Conservation (phyloP, 306 rosid genomes). For the Castanea crenata region DNA sequence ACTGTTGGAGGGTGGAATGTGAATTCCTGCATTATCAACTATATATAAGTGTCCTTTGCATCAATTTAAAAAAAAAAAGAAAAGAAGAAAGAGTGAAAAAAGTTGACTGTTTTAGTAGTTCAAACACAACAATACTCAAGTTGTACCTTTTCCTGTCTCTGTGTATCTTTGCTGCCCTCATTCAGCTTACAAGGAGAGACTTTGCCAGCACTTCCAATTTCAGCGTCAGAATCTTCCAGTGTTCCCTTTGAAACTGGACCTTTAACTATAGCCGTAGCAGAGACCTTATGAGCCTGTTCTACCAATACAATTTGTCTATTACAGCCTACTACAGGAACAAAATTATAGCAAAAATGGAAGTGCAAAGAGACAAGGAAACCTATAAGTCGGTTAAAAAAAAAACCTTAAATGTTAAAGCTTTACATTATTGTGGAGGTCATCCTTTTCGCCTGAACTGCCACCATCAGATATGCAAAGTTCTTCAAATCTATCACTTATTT, state of each 20-base stretch:
- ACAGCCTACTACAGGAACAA: background rate
- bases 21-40: slow-evolving; percentile 45
- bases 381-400: too few species aligned
- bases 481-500: slow-evolving; percentile 34
- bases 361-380: background rate
- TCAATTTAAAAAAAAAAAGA: slow-evolving; percentile 9
- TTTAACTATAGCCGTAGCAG: slow-evolving; percentile 25
- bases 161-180: slow-evolving; percentile 26
- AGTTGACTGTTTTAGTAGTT: slow-evolving; percentile 10
- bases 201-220: slow-evolving; percentile 21
- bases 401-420: slow-evolving; percentile 1
- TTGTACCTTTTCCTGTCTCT: slow-evolving; percentile 33
- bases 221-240: slow-evolving; percentile 31
- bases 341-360: background rate
- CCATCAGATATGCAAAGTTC: slow-evolving; percentile 15
- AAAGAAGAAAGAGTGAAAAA: background rate
- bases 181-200: slow-evolving; percentile 14
- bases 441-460: slow-evolving; percentile 26
- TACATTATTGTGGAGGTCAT: slow-evolving; percentile 33
- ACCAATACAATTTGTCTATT: slow-evolving; percentile 20
- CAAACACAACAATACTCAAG: slow-evolving; percentile 10
- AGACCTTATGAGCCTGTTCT: slow-evolving; percentile 45
- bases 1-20: slow-evolving; percentile 19
- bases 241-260: slow-evolving; percentile 35
- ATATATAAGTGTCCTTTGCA: slow-evolving; percentile 2